phyloP scores from a whole-genome alignment of 225 moss, liverwort and hornwort species.

The Bryoerythrophyllum caledonicum region DNA sequence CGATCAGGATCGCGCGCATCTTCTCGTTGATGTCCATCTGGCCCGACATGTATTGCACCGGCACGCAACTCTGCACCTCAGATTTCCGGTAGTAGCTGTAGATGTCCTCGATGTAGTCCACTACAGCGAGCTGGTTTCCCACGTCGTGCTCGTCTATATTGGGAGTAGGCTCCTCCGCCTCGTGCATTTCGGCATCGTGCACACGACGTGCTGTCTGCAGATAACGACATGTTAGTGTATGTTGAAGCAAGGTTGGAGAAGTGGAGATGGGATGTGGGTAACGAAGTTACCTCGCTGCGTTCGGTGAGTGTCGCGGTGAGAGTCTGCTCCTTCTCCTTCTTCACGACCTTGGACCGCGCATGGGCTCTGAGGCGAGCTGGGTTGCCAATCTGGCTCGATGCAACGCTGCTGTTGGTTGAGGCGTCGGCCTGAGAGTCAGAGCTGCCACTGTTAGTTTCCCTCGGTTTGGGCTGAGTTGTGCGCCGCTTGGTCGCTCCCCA shows the following conservation, averaged over 20 bases:
- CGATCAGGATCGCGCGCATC: constrained; percentile 93
- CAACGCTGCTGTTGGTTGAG: constrained; percentile 20
- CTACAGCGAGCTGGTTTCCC: constrained; percentile 77
- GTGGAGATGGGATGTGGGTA: no score
- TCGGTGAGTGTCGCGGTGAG: constrained; percentile 77
- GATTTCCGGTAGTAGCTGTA: constrained; percentile 86
- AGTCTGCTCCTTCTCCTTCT: constrained; percentile 78
- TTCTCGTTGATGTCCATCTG: constrained; percentile 91
- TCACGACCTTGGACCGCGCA: constrained; percentile 50
- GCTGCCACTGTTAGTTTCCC: constrained; percentile 18
- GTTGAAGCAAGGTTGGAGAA: background rate
- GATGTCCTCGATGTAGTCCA: constrained; percentile 91
- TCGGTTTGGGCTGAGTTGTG: constrained; percentile 42
- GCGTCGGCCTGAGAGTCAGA: constrained; percentile 25
- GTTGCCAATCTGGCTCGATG: constrained; percentile 44
- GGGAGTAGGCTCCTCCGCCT: constrained; percentile 73
- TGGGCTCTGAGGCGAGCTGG: constrained; percentile 53
- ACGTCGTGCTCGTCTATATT: constrained; percentile 80
- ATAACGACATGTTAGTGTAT: background rate
- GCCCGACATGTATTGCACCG: constrained; percentile 79
- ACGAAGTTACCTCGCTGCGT: constrained; percentile 61
- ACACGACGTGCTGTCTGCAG: constrained; percentile 60
- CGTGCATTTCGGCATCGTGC: constrained; percentile 74
- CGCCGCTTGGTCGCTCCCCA: constrained; percentile 91
- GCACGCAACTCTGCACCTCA: constrained; percentile 84